These are phyloP conservation scores for Stagonosporopsis rhizophila DNA, from an alignment of 2,329 filamentous ascomycete genomes.

Conservation along the genomic window DNA sequence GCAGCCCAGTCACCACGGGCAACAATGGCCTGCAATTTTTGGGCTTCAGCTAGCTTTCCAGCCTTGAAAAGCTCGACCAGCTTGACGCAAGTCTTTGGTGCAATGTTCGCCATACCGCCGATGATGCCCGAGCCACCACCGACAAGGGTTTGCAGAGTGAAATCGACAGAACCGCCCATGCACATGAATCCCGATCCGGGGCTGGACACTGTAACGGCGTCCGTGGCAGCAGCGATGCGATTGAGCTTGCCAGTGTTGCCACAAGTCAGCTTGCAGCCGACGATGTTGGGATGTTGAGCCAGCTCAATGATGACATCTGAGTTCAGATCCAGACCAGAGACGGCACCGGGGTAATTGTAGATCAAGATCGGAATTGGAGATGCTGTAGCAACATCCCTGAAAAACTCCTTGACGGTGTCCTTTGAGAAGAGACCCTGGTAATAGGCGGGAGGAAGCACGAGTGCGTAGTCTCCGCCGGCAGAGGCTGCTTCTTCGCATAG, in stretches of 20 bases:
- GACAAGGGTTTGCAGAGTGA: conserved; percentile 73
- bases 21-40: conserved; percentile 69
- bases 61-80: conserved; percentile 66
- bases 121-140: conserved; percentile 76
- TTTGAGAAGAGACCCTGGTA: conserved; percentile 72
- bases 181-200: conserved; percentile 68
- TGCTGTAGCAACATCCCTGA: conserved; percentile 67
- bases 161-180: conserved; percentile 76
- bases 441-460: conserved; percentile 79
- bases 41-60: conserved; percentile 68
- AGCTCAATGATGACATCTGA: conserved; percentile 68
- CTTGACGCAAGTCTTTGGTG: conserved; percentile 69
- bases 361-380: conserved; percentile 72
- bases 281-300: conserved; percentile 69
- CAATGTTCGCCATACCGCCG: conserved; percentile 73
- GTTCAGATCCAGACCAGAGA: conserved; percentile 68
- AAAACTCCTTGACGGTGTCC: conserved; percentile 67
- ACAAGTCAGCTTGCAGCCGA: conserved; percentile 73
- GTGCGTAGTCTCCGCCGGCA: conserved; percentile 75
- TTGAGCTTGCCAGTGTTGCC: conserved; percentile 74
- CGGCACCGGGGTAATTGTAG: conserved; percentile 73
- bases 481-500: conserved; percentile 72
- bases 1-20: conserved; percentile 73
- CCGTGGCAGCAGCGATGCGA: conserved; percentile 64
- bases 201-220: conserved; percentile 45